Evolutionary conservation across 2,329 filamentous ascomycete genomes (phyloP).

Genomic region (Sporothrix pallida): DNA sequence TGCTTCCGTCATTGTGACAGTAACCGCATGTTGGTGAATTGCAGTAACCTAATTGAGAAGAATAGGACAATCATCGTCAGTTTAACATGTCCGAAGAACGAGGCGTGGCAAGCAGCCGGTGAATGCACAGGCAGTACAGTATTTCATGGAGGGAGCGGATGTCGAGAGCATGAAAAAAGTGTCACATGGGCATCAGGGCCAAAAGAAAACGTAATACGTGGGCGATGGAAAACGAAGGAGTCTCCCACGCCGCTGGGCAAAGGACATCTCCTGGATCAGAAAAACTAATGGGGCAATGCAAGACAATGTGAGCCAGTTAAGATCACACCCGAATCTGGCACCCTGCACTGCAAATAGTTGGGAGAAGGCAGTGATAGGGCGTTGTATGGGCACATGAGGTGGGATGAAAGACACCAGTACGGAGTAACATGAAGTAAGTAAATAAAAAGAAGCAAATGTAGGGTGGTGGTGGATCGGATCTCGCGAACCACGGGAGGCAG

Average conservation of each 20-base stretch:
- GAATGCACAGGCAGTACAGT: neutral
- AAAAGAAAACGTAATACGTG: constrained; percentile 25
- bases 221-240: neutral
- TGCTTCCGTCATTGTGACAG: constrained; percentile 30
- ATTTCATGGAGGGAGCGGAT: neutral
- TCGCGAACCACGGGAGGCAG: constrained; percentile 22
- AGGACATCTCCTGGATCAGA: neutral
- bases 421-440: neutral
- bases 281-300: neutral
- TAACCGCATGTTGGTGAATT: constrained; percentile 35
- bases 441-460: no score
- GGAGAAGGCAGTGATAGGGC: neutral
- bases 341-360: neutral
- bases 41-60: constrained; percentile 33
- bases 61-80: neutral
- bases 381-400: neutral
- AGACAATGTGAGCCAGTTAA: neutral
- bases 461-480: constrained; percentile 29
- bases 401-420: neutral
- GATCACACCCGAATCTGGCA: constrained; percentile 13
- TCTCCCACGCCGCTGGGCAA: constrained; percentile 7
- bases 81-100: neutral
- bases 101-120: neutral
- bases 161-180: constrained; percentile 6
- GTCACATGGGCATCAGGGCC: constrained; percentile 18